Evolutionary conservation across 192 early-diverging fungal genomes (phyloP).

Genomic region (Gryganskiella cystojenkinii): DNA sequence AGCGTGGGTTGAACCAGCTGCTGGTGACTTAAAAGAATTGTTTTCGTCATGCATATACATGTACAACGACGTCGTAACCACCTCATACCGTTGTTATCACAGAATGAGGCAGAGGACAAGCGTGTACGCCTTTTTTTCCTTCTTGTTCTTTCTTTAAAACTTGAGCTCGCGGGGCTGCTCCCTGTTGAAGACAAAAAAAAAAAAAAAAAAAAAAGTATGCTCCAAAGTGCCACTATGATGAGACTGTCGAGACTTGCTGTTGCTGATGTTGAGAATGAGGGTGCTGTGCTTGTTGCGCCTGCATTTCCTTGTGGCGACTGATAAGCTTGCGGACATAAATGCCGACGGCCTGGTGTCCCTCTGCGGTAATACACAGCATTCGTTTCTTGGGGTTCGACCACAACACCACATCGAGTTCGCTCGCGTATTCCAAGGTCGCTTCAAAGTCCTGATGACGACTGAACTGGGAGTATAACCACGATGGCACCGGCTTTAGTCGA

Average conservation of each 20-base stretch:
- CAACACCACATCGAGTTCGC: slow-evolving; percentile 77
- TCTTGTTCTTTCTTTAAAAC: slow-evolving; percentile 46
- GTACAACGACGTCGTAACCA: slow-evolving; percentile 5
- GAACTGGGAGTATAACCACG: slow-evolving; percentile 85
- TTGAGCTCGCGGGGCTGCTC: slow-evolving; percentile 54
- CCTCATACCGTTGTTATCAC: not conserved
- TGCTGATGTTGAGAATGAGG: not conserved
- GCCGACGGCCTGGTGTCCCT: slow-evolving; percentile 76
- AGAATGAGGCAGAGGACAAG: not conserved
- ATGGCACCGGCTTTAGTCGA: slow-evolving; percentile 67
- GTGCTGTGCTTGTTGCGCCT: slow-evolving; percentile 19
- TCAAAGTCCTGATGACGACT: slow-evolving; percentile 75
- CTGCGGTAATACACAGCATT: slow-evolving; percentile 79
- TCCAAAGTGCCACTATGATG: no score
- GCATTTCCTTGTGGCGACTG: slow-evolving; percentile 27
- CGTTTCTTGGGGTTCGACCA: slow-evolving; percentile 79
- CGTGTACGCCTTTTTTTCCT: slow-evolving; percentile 39
- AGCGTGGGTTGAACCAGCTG: slow-evolving; percentile 54
- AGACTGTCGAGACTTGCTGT: no score
- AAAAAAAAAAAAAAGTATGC: not conserved
- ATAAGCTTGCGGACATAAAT: slow-evolving; percentile 58
- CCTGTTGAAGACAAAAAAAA: slow-evolving; percentile 25
- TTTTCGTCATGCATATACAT: slow-evolving; percentile 33
- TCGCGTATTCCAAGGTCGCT: slow-evolving; percentile 78
- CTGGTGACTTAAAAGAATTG: slow-evolving; percentile 33